A percentile compares a stretch with the other conserved stretches of the same genome.
phyloP scores from a whole-genome alignment of 139 green algal species.

The Haematococcus lacustris region DNA sequence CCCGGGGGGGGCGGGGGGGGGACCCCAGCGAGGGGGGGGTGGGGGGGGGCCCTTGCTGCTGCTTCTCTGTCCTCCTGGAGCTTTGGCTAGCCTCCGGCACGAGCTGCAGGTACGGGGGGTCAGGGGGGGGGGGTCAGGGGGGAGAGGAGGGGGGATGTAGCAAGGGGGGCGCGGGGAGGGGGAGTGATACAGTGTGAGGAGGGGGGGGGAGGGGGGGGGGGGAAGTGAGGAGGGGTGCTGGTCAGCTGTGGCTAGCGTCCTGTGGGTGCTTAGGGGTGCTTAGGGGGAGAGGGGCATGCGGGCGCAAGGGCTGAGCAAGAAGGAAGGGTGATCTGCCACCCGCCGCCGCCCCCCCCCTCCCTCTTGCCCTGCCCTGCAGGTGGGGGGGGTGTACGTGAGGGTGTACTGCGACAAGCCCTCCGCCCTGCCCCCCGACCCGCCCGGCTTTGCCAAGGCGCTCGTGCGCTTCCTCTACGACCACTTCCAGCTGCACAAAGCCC shows the following conservation, averaged over 20 bases:
- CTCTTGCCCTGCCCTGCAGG: conserved; percentile 20
- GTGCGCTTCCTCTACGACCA: conserved; percentile 8
- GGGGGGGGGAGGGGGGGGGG: background rate
- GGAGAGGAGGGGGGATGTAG: background rate
- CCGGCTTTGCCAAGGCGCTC: conserved; percentile 66
- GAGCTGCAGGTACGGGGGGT: conserved; percentile 1
- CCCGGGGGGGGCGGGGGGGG: background rate
- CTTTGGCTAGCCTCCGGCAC: background rate
- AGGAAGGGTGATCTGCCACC: background rate
- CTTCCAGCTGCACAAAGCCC: background rate
- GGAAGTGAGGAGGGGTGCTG: background rate
- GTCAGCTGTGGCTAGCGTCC: background rate
- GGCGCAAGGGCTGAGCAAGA: background rate
- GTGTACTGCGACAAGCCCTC: conserved; percentile 70
- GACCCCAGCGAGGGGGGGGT: background rate
- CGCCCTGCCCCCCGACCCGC: conserved; percentile 46
- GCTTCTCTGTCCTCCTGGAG: background rate
- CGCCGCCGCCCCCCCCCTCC: background rate
- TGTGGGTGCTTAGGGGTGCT: background rate
- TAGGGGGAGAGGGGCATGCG: background rate
- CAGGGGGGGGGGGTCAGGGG: background rate
- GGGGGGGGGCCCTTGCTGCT: background rate
- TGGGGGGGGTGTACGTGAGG: conserved; percentile 84
- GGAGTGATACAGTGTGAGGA: background rate
- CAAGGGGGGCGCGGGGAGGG: background rate